phyloP scores from a whole-genome alignment of 2,329 filamentous ascomycete genomes.

The Trichoderma breve region DNA sequence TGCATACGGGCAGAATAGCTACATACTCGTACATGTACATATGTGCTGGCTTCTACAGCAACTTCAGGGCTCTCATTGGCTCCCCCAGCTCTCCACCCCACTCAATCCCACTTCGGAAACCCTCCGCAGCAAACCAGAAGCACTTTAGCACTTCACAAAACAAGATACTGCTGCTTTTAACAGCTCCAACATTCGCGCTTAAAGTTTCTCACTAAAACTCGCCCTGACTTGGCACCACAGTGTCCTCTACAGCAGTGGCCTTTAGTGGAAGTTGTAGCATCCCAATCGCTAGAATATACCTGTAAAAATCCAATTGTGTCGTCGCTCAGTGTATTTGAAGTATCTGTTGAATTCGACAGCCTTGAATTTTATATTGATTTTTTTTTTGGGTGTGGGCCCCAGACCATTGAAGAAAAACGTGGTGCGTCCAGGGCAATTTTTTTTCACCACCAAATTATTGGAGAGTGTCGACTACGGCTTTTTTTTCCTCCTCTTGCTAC shows the following conservation, averaged over 20 bases:
- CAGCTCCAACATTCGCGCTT: not conserved
- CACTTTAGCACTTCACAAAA: not conserved
- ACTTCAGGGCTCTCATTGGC: not conserved
- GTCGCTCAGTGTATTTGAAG: not conserved
- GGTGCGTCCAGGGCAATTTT: slow-evolving; percentile 18
- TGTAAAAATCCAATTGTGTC: not conserved
- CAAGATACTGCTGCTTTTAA: not conserved
- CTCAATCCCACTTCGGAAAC: not conserved
- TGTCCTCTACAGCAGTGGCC: not conserved
- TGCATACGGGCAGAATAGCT: not conserved
- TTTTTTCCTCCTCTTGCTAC: slow-evolving; percentile 18
- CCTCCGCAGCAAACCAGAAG: not conserved
- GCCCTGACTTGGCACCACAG: not conserved
- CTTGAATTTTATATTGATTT: not conserved
- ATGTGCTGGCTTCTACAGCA: not conserved
- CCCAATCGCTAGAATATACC: not conserved
- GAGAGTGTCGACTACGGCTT: slow-evolving; percentile 7
- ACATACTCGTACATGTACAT: not conserved
- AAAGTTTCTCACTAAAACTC: not conserved
- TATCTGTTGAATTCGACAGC: not conserved
- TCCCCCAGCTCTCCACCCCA: not conserved
- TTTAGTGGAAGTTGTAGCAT: not conserved
- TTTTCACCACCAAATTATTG: slow-evolving; percentile 18
- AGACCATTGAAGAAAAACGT: slow-evolving; percentile 2
- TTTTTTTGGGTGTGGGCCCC: slow-evolving; percentile 9